Evolutionary conservation across 1,139 yeast species (phyloP).

Genomic region (Saccharomyces hybrid): DNA sequence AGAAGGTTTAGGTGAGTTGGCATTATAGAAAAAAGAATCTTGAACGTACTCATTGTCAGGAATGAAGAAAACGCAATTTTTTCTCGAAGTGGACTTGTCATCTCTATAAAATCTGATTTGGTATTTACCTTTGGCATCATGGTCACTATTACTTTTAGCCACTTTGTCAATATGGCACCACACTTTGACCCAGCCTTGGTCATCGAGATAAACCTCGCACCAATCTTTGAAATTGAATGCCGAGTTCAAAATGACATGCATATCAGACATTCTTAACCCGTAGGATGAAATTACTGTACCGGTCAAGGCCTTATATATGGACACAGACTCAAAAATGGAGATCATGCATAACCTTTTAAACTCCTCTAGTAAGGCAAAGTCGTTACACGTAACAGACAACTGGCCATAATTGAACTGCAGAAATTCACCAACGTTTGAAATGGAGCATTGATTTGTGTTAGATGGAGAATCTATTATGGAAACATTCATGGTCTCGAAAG

Average conservation of each 20-base stretch:
- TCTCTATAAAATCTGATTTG: conserved; percentile 29
- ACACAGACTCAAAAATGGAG: conserved; percentile 23
- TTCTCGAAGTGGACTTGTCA: conserved; percentile 18
- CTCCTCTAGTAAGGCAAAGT: conserved; percentile 4
- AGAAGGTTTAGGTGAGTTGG: conserved; percentile 4
- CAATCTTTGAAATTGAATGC: conserved; percentile 29
- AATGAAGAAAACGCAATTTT: conserved; percentile 23
- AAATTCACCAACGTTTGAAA: background rate
- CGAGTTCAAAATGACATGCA: conserved; percentile 24
- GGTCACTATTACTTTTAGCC: conserved; percentile 7
- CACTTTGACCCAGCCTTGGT: conserved; percentile 27
- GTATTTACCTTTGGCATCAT: conserved; percentile 16
- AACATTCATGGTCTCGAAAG: background rate
- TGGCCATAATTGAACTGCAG: conserved; percentile 9
- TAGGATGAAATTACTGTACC: conserved; percentile 25
- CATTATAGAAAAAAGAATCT: conserved; percentile 24
- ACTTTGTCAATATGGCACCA: conserved; percentile 30
- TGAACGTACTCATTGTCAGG: conserved; percentile 24
- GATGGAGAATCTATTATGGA: background rate
- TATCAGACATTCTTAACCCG: conserved; percentile 27
- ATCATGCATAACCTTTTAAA: conserved; percentile 16
- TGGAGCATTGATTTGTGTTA: background rate
- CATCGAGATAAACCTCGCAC: conserved; percentile 28
- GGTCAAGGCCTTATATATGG: conserved; percentile 26
- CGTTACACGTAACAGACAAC: conserved; percentile 7